Percentiles rank a stretch among this genome's conserved stretches.
Evolutionary conservation across 225 moss, liverwort and hornwort species (phyloP).

Genomic region (Pseudisothecium myosuroides): DNA sequence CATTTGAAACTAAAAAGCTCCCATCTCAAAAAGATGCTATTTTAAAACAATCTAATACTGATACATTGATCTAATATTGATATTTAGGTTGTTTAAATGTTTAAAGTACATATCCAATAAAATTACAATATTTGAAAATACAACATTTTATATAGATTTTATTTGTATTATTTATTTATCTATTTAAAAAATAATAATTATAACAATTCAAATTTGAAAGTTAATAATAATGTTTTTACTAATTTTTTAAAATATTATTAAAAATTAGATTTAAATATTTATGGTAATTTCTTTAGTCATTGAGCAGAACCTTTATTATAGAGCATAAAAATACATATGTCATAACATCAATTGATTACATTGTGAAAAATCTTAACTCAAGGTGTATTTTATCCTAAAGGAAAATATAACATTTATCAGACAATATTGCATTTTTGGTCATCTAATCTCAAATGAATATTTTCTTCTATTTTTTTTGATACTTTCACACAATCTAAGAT

Average conservation of each 20-base stretch:
- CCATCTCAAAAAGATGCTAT: not conserved
- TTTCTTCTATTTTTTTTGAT: not conserved
- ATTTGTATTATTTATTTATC: not conserved
- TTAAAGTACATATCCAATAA: too few relatives aligned
- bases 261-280: too few relatives aligned
- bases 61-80: not conserved
- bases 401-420: not conserved
- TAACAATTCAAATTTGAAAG: not conserved
- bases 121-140: not conserved
- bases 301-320: too few relatives aligned
- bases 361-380: not conserved
- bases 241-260: not conserved
- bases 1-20: accelerated
- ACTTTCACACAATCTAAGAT: accelerated
- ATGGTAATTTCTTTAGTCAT: not conserved
- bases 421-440: not conserved
- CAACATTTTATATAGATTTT: not conserved
- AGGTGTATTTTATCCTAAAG: not conserved
- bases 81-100: not conserved
- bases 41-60: not conserved
- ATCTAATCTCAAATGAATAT: not conserved
- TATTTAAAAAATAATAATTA: not conserved
- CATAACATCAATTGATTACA: not conserved
- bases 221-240: too few relatives aligned
- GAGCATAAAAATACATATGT: too few relatives aligned